phyloP scores from a whole-genome alignment of 2,329 filamentous ascomycete species.

The Harringtonia lauricola region DNA sequence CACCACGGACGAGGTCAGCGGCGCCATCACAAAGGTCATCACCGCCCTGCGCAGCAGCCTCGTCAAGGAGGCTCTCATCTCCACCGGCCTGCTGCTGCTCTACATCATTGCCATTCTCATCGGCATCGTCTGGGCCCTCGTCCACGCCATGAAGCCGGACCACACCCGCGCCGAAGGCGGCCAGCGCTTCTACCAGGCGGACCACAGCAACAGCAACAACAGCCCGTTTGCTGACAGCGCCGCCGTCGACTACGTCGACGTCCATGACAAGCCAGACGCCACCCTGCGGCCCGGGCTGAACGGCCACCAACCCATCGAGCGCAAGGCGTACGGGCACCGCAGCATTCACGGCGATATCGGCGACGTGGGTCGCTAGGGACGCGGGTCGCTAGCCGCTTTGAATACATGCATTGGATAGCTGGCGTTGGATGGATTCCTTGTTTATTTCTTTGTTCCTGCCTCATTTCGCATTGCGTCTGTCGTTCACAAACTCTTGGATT shows the following conservation, averaged over 20 bases:
- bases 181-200: constrained; percentile 21
- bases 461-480: neutral
- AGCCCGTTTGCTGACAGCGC: too few relatives aligned
- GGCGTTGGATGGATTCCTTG: too few relatives aligned
- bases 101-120: constrained; percentile 70
- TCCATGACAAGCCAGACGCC: too few relatives aligned
- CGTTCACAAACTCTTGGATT: too few relatives aligned
- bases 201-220: too few relatives aligned
- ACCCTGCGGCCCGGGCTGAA: too few relatives aligned
- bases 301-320: too few relatives aligned
- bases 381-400: neutral
- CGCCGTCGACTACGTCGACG: constrained; percentile 7
- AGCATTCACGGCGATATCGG: constrained; percentile 26
- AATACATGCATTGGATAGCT: too few relatives aligned
- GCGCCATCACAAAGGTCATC: constrained; percentile 60
- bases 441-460: neutral
- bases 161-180: constrained; percentile 52
- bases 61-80: constrained; percentile 69
- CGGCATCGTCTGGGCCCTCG: constrained; percentile 56
- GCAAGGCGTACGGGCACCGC: constrained; percentile 19
- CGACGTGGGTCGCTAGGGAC: constrained; percentile 15
- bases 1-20: constrained; percentile 72
- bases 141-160: constrained; percentile 47
- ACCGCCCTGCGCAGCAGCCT: constrained; percentile 57
- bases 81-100: constrained; percentile 58